Conservation (phyloP, 2,329 filamentous ascomycete species). For the Aureobasidium sp. region DNA sequence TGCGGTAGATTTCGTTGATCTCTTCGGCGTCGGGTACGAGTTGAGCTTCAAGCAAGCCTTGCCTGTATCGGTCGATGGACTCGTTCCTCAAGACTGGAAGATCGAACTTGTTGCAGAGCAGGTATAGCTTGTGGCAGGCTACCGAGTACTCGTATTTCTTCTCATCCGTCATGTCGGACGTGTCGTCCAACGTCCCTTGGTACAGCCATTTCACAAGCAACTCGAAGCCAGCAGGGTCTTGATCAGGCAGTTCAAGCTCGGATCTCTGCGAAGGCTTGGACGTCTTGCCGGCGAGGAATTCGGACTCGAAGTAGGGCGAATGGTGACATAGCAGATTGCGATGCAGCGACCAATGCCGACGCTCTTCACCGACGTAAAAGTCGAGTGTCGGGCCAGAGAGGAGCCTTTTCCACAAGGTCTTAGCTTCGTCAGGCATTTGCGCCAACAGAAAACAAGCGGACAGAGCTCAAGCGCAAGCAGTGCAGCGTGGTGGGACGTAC, state of each 20-base stretch:
- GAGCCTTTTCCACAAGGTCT: conserved; percentile 39
- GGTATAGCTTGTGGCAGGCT: conserved; percentile 44
- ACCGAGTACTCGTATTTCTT: conserved; percentile 47
- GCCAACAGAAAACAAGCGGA: conserved; percentile 15
- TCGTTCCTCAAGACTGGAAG: conserved; percentile 44
- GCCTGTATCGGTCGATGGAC: conserved; percentile 46
- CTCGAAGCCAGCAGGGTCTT: conserved; percentile 45
- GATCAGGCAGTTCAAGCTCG: conserved; percentile 38
- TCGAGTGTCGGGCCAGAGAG: conserved; percentile 45
- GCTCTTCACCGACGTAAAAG: conserved; percentile 40
- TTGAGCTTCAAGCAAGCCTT: conserved; percentile 39
- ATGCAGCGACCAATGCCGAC: conserved; percentile 43
- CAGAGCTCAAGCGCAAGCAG: conserved; percentile 16
- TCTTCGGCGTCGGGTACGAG: conserved; percentile 47
- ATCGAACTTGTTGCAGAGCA: conserved; percentile 44
- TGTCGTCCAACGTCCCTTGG: conserved; percentile 44
- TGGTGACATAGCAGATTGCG: conserved; percentile 45
- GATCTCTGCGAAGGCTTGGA: conserved; percentile 29
- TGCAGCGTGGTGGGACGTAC: conserved; percentile 38
- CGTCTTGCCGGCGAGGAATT: conserved; percentile 27
- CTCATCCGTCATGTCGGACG: conserved; percentile 36
- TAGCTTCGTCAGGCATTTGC: conserved; percentile 27
- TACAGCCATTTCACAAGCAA: conserved; percentile 49
- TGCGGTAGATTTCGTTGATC: conserved; percentile 45
- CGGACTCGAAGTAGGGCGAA: conserved; percentile 37